Conservation (phyloP, 768 basidiomycete genomes). For the Boletus pseudo-olivaceus region DNA sequence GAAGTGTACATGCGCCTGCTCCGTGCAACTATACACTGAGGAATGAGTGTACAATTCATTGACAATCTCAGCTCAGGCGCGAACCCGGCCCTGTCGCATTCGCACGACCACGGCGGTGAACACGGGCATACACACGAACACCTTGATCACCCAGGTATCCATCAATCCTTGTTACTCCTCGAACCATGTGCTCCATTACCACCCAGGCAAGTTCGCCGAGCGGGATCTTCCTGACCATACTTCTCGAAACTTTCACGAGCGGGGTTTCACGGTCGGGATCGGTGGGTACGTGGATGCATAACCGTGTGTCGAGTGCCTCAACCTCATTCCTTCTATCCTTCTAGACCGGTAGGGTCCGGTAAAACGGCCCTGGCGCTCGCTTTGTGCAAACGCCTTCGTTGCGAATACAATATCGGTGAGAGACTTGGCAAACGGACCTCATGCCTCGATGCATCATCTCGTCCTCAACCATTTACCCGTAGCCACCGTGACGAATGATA, state of each 20-base stretch:
- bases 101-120: constrained; percentile 65
- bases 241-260: constrained; percentile 79
- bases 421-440: not conserved
- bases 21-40: not conserved
- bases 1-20: not conserved
- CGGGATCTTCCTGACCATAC: constrained; percentile 90
- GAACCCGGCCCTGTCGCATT: constrained; percentile 40
- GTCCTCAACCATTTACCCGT: constrained; percentile 10
- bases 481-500: constrained; percentile 99
- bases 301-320: not conserved
- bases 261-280: constrained; percentile 97
- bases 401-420: constrained; percentile 88
- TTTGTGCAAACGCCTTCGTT: constrained; percentile 76
- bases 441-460: not conserved
- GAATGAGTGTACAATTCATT: constrained; percentile 72
- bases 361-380: constrained; percentile 94
- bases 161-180: not conserved
- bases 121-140: constrained; percentile 97
- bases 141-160: constrained; percentile 79
- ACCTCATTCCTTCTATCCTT: not conserved
- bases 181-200: not conserved
- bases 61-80: constrained; percentile 52
- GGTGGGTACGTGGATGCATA: constrained; percentile 66
- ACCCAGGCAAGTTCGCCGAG: constrained; percentile 83
- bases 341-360: constrained; percentile 94